Percentiles rank a stretch among this genome's conserved stretches.
phyloP scores from a whole-genome alignment of 352 stramenopile species.

The Hyaloperonospora arabidopsidis region DNA sequence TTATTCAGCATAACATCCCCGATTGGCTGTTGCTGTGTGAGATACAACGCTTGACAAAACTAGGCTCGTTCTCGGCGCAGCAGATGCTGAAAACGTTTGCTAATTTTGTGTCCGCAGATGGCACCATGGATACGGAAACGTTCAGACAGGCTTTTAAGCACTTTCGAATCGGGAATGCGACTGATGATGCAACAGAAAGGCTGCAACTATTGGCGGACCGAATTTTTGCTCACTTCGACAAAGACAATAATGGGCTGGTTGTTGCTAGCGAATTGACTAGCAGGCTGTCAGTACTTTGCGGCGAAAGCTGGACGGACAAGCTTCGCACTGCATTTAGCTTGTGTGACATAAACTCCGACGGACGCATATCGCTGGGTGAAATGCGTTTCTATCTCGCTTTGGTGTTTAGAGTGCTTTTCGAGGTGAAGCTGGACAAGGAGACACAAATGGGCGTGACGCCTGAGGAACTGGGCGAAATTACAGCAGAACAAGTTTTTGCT shows the following conservation, averaged over 20 bases:
- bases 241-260: constrained; percentile 68
- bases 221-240: constrained; percentile 78
- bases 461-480: constrained; percentile 68
- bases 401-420: constrained; percentile 84
- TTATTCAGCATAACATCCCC: constrained; percentile 73
- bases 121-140: constrained; percentile 54
- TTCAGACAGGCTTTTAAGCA: constrained; percentile 59
- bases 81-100: constrained; percentile 78
- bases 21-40: constrained; percentile 74
- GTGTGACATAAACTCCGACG: constrained; percentile 85
- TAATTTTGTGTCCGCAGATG: constrained; percentile 52
- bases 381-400: constrained; percentile 80
- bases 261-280: constrained; percentile 77
- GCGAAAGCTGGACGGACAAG: constrained; percentile 61
- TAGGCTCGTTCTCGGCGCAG: constrained; percentile 54
- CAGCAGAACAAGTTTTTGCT: constrained; percentile 69
- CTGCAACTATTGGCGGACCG: constrained; percentile 61
- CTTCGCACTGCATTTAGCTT: constrained; percentile 77
- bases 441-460: constrained; percentile 52
- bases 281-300: constrained; percentile 72
- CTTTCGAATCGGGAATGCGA: constrained; percentile 30
- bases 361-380: constrained; percentile 76
- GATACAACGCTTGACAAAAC: constrained; percentile 68
- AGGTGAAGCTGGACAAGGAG: constrained; percentile 63
- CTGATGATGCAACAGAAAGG: constrained; percentile 25